Evolutionary conservation across 2,329 filamentous ascomycete species (phyloP), one percentile per base, ranked within the genome.

Genomic region (Aspergillus ruber): DNA sequence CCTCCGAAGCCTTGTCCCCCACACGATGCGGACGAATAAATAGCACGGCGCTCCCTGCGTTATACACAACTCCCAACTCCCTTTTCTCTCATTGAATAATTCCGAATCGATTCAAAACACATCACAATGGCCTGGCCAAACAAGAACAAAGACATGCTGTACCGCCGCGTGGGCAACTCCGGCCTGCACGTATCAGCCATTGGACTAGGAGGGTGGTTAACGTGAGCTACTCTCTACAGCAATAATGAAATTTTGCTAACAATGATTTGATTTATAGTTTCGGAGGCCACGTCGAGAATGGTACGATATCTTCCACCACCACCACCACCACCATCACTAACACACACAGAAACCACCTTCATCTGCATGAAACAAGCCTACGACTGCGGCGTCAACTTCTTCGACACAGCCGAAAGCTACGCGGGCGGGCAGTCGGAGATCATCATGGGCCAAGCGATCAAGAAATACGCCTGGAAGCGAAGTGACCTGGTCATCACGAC

Each of bases 161-260:
- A 88, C 67, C 81, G 85, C 52, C 83, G 82, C 64, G 74, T 88
- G 6, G 85, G 85, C 59, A 79, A 79, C 43, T 85, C 84, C 8
- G 85, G 86, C 46, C 77, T 89, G 17, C 82, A 88, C 65, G 84
- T 89, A 32, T 89, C 85, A 41, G 78, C 82, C 43, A 83, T 90
- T 53, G 83, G 82, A 1, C 74, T 89, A 3, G 86, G 72, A 38
- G 70, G 69, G 33, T 72, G 68, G 68, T 53, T 66, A 15, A 65
- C 60, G 50, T 67, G 51, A 52, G 54, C 50, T 33, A 15, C 27
- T 49, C 21, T 12, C 3, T 13, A 20, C 38, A 40, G 1, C 6
- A 12, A 13, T 20, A 18, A 38, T 38, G 3, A 8, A 17, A 5
- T 23, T 2, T 0, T 17, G 40, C 33, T 49, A 44, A 45, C 23